Evolutionary conservation across 1,284 basidiomycete species (phyloP).

Genomic region (Coniferiporia weirii): DNA sequence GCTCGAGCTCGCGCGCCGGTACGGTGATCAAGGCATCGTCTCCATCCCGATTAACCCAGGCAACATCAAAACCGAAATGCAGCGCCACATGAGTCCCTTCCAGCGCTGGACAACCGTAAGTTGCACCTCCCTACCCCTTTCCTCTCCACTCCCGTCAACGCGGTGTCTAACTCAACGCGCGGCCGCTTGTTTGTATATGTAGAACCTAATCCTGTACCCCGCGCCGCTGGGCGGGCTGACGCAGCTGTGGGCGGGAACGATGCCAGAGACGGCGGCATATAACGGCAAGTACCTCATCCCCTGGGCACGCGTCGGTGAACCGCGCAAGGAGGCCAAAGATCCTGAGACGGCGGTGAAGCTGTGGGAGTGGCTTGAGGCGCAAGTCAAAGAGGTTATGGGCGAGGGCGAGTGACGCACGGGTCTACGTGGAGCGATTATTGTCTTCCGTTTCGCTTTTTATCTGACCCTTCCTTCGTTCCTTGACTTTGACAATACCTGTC

Average conservation of each 20-base stretch:
- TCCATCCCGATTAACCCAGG: conserved; percentile 29
- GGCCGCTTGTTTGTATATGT: neutral
- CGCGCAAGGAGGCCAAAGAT: neutral
- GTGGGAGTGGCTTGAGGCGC: conserved; percentile 10
- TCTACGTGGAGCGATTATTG: no score
- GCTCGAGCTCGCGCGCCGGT: conserved; percentile 25
- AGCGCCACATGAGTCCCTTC: conserved; percentile 28
- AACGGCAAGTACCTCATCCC: conserved; percentile 30
- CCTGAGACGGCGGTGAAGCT: neutral
- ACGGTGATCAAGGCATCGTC: conserved; percentile 26
- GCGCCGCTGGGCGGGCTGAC: conserved; percentile 32
- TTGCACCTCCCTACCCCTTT: neutral
- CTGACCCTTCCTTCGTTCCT: no score
- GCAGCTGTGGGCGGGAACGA: conserved; percentile 45
- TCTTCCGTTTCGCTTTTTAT: no score
- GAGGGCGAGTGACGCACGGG: no score
- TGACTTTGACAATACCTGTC: no score
- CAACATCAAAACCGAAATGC: conserved; percentile 38
- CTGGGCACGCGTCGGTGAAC: conserved; percentile 7
- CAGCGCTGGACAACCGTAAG: neutral
- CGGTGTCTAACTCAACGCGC: neutral
- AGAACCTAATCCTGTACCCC: conserved; percentile 19
- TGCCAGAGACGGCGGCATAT: conserved; percentile 31
- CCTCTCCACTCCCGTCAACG: neutral
- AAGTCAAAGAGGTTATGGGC: neutral